A percentile compares a stretch with the other conserved stretches of the same genome.
These are phyloP conservation scores for Prototheca stagnorum DNA, from an alignment of 163 green algal genomes.

Conservation along the genomic window DNA sequence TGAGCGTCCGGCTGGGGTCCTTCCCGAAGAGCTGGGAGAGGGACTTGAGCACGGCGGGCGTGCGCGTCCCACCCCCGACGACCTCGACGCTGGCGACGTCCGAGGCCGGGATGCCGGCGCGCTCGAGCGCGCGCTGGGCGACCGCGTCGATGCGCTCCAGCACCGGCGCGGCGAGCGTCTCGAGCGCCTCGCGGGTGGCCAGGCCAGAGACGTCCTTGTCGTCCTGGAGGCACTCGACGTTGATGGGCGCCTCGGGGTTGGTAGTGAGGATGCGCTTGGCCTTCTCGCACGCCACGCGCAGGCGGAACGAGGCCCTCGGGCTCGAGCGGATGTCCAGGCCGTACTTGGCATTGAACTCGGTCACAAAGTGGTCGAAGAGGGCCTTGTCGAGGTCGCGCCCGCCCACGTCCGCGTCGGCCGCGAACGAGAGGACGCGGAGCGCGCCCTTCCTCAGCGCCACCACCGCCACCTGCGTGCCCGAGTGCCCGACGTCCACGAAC, in stretches of 20 bases:
- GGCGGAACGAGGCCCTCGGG: slow-evolving; percentile 62
- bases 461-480: slow-evolving; percentile 74
- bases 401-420: slow-evolving; percentile 82
- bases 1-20: slow-evolving; percentile 71
- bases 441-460: slow-evolving; percentile 79
- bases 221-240: slow-evolving; percentile 90
- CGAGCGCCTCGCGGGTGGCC: slow-evolving; percentile 64
- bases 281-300: slow-evolving; percentile 73
- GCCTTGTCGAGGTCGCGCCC: slow-evolving; percentile 82
- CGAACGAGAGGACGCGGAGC: slow-evolving; percentile 67
- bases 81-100: slow-evolving; percentile 79
- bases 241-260: slow-evolving; percentile 76
- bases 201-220: slow-evolving; percentile 67
- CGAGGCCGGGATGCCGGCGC: slow-evolving; percentile 43
- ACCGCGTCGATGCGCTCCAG: slow-evolving; percentile 37
- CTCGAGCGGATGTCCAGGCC: slow-evolving; percentile 81
- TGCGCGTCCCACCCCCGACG: slow-evolving; percentile 65
- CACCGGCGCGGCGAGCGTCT: slow-evolving; percentile 36
- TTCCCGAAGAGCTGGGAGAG: slow-evolving; percentile 58
- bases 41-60: slow-evolving; percentile 53
- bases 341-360: slow-evolving; percentile 54
- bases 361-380: slow-evolving; percentile 82
- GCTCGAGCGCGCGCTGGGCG: slow-evolving; percentile 39
- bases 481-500: slow-evolving; percentile 89
- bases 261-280: slow-evolving; percentile 87